A percentile compares a stretch with the other conserved stretches of the same genome.
These are phyloP conservation scores for Vinca major DNA, from an alignment of 305 asterid species.

Conservation along the genomic window DNA sequence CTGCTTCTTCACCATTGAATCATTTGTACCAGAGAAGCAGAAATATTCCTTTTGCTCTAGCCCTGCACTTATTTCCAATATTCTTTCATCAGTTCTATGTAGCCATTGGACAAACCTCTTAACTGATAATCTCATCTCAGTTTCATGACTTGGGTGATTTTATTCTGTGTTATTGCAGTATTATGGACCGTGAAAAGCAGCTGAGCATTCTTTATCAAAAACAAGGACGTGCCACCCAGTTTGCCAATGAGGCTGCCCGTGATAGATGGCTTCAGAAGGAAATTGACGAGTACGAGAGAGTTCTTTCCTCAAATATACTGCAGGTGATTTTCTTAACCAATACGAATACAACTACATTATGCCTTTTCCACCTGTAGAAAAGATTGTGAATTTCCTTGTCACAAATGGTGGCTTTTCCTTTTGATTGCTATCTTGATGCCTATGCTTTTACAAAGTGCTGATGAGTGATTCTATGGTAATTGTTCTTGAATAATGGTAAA, in stretches of 20 bases:
- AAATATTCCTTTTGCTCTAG: neutral
- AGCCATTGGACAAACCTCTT: neutral
- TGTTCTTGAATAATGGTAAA: neutral
- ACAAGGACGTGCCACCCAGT: constrained; percentile 98
- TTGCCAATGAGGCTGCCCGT: constrained; percentile 80
- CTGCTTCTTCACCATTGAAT: neutral
- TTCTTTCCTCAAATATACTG: constrained; percentile 53
- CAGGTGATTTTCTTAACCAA: constrained; percentile 48
- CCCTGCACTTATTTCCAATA: neutral
- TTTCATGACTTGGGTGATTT: neutral
- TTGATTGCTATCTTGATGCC: neutral
- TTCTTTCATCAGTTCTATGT: neutral
- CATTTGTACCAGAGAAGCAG: constrained; percentile 1
- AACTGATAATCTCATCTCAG: neutral
- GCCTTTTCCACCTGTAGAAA: neutral
- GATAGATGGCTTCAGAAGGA: constrained; percentile 91
- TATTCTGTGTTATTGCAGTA: constrained; percentile 34
- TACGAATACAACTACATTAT: neutral
- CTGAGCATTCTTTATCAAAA: constrained; percentile 97
- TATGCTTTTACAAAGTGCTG: neutral
- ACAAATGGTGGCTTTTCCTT: neutral
- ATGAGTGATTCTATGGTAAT: neutral
- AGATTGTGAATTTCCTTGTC: neutral
- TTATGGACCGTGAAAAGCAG: constrained; percentile 93
- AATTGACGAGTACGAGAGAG: constrained; percentile 77